Base-by-base conservation (phyloP, 495 filamentous ascomycete genomes). In the Penicillium tannophilum region DNA sequence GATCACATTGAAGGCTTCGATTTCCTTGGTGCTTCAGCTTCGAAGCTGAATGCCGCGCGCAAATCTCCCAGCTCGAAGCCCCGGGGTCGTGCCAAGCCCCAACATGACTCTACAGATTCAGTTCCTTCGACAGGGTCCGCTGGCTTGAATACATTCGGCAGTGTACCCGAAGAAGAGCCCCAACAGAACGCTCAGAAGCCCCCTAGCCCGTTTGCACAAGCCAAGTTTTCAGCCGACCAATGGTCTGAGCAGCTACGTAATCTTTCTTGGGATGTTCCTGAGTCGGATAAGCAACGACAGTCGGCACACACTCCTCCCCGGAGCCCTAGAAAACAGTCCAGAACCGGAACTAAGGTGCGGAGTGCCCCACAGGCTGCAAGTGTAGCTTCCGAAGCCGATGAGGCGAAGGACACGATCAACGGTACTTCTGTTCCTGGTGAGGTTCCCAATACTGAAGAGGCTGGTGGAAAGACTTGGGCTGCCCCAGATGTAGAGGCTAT, bases 221-320 rank as follows among this genome's bases (percentile, higher is more conserved):
- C 72, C 1, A 83, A 78, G 26, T 94, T 91, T 63, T 80, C 83
- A 28, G 75, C 82, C 3, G 86, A 88, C 33, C 66, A 85, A 30
- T 96, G 90, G 91, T 70, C 69, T 52, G 76, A 85, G 54, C 80
- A 83, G 54, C 84, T 93, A 59, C 82, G 82, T 17, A 76, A 86
- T 47, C 71, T 88, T 24, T 83, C 79, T 55, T 80, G 71, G 72
- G 79, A 48, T 61, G 73, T 66, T 68, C 76, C 79, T 61, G 67
- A 75, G 58, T 52, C 63, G 42, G 67, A 72, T 26, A 55, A 63
- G 19, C 57, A 72, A 47, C 66, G 68, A 47, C 56, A 71, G 57
- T 54, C 67, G 20, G 54, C 64, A 31, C 69, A 62, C 19, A 42
- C 67, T 0, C 72, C 73, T 44, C 68, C 72, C 11, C 72, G 65